These are phyloP conservation scores for Termitomyces sp. DNA, from an alignment of 768 basidiomycete species.

Conservation along the genomic window DNA sequence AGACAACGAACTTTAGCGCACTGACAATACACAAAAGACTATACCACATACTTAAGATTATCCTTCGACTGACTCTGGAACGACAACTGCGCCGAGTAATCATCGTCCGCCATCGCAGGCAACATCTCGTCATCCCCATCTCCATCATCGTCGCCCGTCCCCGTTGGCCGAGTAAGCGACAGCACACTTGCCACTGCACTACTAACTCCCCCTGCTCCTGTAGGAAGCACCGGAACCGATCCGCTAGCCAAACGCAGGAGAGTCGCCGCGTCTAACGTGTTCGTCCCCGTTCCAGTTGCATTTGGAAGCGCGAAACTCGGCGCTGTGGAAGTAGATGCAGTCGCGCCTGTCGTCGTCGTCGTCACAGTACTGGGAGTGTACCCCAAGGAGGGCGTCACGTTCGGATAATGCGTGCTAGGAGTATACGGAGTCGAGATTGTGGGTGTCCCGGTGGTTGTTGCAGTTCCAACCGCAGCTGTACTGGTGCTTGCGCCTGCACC, in stretches of 20 bases:
- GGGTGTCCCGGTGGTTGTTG: neutral
- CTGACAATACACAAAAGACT: neutral
- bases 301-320: constrained; percentile 7
- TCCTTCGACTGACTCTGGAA: constrained; percentile 88
- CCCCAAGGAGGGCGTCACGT: neutral
- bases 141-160: constrained; percentile 44
- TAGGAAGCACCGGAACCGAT: constrained; percentile 9
- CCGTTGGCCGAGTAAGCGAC: constrained; percentile 9
- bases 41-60: constrained; percentile 60
- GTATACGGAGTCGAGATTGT: constrained; percentile 1
- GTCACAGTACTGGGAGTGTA: neutral
- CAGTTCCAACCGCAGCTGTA: neutral
- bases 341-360: neutral
- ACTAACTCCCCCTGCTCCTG: constrained; percentile 12
- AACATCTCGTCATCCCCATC: constrained; percentile 76
- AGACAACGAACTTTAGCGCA: neutral
- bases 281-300: constrained; percentile 1
- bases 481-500: neutral
- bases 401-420: constrained; percentile 2
- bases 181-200: constrained; percentile 6
- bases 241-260: constrained; percentile 15
- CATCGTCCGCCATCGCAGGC: constrained; percentile 85
- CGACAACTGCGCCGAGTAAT: constrained; percentile 76
- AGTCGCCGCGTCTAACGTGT: constrained; percentile 15
- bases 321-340: neutral